A percentile compares a stretch with the other conserved stretches of the same genome.
phyloP scores from a whole-genome alignment of 2,329 filamentous ascomycete genomes.

The Trichoderma lentiforme region DNA sequence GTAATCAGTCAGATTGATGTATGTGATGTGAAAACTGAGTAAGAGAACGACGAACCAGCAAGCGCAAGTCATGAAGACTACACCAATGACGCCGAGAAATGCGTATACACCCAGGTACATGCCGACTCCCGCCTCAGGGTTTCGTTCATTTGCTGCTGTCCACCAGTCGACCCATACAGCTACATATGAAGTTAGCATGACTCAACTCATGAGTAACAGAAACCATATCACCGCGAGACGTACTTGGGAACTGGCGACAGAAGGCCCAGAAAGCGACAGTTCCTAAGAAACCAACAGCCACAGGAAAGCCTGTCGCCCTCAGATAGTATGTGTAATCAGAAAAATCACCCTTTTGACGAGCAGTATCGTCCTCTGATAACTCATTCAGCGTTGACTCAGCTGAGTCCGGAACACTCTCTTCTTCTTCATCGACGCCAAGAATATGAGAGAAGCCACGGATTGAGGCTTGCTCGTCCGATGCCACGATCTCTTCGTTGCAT shows the following conservation, averaged over 20 bases:
- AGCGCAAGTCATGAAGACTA: not conserved
- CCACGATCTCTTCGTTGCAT: not conserved
- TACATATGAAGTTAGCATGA: not conserved
- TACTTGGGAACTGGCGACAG: not conserved
- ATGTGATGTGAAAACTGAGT: not conserved
- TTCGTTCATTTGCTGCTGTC: not conserved
- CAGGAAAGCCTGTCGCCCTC: not conserved
- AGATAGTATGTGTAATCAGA: not conserved
- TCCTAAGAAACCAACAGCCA: not conserved
- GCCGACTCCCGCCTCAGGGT: not conserved
- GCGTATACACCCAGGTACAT: not conserved
- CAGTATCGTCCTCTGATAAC: not conserved
- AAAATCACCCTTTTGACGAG: not conserved
- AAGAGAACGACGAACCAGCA: not conserved
- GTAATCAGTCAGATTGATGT: not conserved
- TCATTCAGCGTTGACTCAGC: not conserved
- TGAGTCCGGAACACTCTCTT: not conserved
- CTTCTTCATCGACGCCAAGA: not conserved
- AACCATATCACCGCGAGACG: not conserved
- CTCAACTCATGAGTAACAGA: not conserved
- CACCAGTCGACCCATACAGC: not conserved
- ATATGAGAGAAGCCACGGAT: not conserved
- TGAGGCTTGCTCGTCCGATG: not conserved
- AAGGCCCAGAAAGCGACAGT: not conserved
- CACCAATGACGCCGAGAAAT: not conserved